These are phyloP conservation scores for Fusarium tanahbumbuense DNA, from an alignment of 2,329 filamentous ascomycete species.

Conservation along the genomic window DNA sequence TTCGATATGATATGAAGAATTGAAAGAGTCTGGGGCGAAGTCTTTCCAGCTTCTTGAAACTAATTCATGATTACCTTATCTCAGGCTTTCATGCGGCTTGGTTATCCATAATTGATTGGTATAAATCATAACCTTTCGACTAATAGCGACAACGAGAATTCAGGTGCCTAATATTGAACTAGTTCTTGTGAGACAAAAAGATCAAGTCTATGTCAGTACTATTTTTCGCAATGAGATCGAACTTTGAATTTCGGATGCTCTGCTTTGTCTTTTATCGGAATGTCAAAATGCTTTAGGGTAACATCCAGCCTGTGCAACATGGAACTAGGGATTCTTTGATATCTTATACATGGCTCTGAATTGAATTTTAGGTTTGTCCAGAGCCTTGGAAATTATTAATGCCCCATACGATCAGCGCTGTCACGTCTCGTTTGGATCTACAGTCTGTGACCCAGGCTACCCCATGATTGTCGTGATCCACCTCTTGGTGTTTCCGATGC, in stretches of 20 bases:
- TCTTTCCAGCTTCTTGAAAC: neutral
- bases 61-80: neutral
- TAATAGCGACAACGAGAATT: neutral
- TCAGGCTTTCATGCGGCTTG: neutral
- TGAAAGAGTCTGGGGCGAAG: neutral
- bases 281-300: neutral
- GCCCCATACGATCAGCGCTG: constrained; percentile 28
- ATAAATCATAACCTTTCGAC: neutral
- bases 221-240: neutral
- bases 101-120: neutral
- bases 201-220: neutral
- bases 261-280: neutral
- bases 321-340: neutral
- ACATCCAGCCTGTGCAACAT: neutral
- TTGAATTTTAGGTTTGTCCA: neutral
- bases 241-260: no score
- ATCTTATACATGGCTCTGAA: neutral
- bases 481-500: constrained; percentile 8
- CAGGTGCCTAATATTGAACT: neutral
- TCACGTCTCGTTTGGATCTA: constrained; percentile 15
- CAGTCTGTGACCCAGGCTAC: neutral
- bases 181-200: neutral
- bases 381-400: neutral
- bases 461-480: constrained; percentile 31
- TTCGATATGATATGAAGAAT: neutral